A percentile compares a stretch with the other conserved stretches of the same genome.
These are phyloP conservation scores for Colletotrichum musicola DNA, from an alignment of 2,329 filamentous ascomycete genomes.

Conservation along the genomic window DNA sequence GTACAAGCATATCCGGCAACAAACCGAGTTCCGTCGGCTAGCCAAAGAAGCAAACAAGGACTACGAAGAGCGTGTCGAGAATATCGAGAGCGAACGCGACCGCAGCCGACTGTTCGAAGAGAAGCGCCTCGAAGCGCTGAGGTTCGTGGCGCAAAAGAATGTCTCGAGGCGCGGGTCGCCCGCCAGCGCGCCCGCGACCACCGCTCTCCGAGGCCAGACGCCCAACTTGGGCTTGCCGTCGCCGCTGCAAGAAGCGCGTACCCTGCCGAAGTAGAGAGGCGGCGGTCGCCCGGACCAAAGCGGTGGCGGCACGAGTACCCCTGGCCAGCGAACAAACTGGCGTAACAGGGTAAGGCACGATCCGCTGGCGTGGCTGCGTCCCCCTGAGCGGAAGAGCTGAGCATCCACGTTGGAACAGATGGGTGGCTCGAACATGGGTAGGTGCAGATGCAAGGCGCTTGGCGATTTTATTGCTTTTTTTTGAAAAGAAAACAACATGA, in stretches of 20 bases:
- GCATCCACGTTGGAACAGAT: too few relatives aligned
- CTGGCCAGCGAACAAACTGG: not conserved
- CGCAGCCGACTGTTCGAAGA: conserved; percentile 64
- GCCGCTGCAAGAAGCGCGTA: conserved; percentile 22
- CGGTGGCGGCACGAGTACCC: not conserved
- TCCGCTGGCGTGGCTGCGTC: too few relatives aligned
- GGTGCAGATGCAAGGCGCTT: not conserved
- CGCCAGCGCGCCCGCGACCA: conserved; percentile 38
- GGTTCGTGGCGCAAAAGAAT: conserved; percentile 47
- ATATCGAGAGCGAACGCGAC: conserved; percentile 60
- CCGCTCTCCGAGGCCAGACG: conserved; percentile 26
- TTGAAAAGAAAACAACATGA: not conserved
- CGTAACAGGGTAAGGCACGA: too few relatives aligned
- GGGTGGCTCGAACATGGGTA: too few relatives aligned
- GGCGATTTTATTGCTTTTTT: not conserved
- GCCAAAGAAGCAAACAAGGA: conserved; percentile 61
- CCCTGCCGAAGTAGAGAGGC: conserved; percentile 5
- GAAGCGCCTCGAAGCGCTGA: conserved; percentile 60
- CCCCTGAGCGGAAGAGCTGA: too few relatives aligned
- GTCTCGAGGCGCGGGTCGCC: conserved; percentile 38
- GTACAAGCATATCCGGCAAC: conserved; percentile 58
- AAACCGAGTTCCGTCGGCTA: conserved; percentile 54
- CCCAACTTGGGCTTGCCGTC: conserved; percentile 18
- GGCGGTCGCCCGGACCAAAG: not conserved
- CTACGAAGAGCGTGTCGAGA: conserved; percentile 54